A percentile compares a stretch with the other conserved stretches of the same genome.
Evolutionary conservation across 805 yeast genomes (phyloP).

Genomic region (Grigorovia yakushimaensis): DNA sequence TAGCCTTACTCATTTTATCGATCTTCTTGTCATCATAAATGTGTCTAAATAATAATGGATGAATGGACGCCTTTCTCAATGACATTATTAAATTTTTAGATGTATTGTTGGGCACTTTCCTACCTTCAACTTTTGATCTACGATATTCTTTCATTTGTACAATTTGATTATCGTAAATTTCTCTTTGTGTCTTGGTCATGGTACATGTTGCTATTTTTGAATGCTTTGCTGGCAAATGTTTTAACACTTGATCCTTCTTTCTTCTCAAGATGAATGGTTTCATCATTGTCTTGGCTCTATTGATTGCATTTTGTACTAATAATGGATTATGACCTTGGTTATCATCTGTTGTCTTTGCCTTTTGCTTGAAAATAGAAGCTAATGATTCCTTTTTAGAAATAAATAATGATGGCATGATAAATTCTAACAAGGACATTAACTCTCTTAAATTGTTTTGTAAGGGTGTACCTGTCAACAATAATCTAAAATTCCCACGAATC

Average conservation of each 20-base stretch:
- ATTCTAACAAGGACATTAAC: slow-evolving; percentile 79
- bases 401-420: slow-evolving; percentile 79
- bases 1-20: slow-evolving; percentile 60
- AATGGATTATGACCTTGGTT: slow-evolving; percentile 61
- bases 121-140: slow-evolving; percentile 9
- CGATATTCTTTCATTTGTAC: slow-evolving; percentile 30
- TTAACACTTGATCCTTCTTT: slow-evolving; percentile 82
- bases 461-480: slow-evolving; percentile 93
- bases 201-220: slow-evolving; percentile 59
- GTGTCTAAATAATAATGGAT: slow-evolving; percentile 75
- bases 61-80: slow-evolving; percentile 84
- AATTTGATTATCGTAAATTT: slow-evolving; percentile 55
- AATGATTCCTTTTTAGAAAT: slow-evolving; percentile 74
- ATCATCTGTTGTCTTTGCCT: slow-evolving; percentile 56
- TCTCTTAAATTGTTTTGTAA: slow-evolving; percentile 88
- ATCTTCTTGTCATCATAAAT: slow-evolving; percentile 48
- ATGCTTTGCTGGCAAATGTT: slow-evolving; percentile 73
- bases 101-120: slow-evolving; percentile 15
- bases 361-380: slow-evolving; percentile 75
- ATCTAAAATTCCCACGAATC: slow-evolving; percentile 71
- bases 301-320: slow-evolving; percentile 81
- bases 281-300: slow-evolving; percentile 96
- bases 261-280: slow-evolving; percentile 92
- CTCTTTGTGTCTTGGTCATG: slow-evolving; percentile 42
- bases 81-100: slow-evolving; percentile 71